A percentile compares a stretch with the other conserved stretches of the same genome.
Evolutionary conservation across 345 rosid genomes (phyloP).

Genomic region (Eucalyptus regnans): DNA sequence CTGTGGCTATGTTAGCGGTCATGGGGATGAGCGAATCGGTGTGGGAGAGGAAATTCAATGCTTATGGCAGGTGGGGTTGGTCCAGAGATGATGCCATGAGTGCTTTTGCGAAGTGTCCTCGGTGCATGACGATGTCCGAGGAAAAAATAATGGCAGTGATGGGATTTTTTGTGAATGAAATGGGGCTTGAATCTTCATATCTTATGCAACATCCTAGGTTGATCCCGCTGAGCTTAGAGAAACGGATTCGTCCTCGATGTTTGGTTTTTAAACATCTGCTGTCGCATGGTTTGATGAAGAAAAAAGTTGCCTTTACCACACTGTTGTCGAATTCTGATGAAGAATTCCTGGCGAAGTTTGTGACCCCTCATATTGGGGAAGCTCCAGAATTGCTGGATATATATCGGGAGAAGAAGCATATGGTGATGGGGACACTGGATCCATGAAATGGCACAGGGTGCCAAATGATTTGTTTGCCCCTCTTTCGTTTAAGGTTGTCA

Average conservation of each 20-base stretch:
- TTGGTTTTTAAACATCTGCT: constrained; percentile 2
- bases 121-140: constrained; percentile 2
- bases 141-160: constrained; percentile 1
- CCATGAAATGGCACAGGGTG: neutral
- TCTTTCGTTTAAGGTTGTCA: neutral
- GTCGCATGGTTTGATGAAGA: constrained; percentile 7
- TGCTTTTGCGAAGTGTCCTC: constrained; percentile 8
- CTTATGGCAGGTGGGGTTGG: neutral
- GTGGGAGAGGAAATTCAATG: constrained; percentile 1
- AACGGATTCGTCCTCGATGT: constrained; percentile 16
- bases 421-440: neutral
- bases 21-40: neutral
- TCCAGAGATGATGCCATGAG: neutral
- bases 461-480: neutral
- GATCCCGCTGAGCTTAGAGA: constrained; percentile 7
- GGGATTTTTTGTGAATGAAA: constrained; percentile 4
- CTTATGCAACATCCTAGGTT: neutral
- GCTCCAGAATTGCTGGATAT: constrained; percentile 1
- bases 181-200: constrained; percentile 1
- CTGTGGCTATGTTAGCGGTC: neutral
- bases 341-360: neutral
- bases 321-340: neutral
- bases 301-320: neutral
- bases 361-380: neutral
- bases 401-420: constrained; percentile 6